These are phyloP conservation scores for Colletotrichum sp. DNA, from an alignment of 2,329 filamentous ascomycete genomes.

Conservation along the genomic window DNA sequence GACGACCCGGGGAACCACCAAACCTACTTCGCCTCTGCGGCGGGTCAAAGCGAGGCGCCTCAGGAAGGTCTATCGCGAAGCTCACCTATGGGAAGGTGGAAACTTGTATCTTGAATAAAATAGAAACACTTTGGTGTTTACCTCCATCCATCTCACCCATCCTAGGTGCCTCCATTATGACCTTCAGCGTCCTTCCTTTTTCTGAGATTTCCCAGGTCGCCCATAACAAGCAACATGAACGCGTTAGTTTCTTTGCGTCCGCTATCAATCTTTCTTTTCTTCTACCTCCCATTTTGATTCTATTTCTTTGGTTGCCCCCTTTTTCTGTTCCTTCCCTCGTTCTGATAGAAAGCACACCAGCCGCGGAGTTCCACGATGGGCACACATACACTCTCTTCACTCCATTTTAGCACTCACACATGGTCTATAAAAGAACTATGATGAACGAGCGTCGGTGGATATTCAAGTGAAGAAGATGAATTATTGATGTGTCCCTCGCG, in stretches of 20 bases:
- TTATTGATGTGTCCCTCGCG: not conserved
- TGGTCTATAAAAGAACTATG: too few relatives aligned
- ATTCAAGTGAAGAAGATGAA: not conserved
- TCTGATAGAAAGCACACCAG: not conserved
- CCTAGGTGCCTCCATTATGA: not conserved
- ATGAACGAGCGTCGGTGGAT: too few relatives aligned
- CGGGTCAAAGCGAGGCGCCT: not conserved
- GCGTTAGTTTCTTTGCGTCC: not conserved
- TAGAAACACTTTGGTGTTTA: not conserved
- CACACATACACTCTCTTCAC: not conserved
- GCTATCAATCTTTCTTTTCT: accelerated
- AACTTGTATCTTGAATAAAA: not conserved
- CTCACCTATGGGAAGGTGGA: accelerated
- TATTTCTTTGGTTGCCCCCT: accelerated
- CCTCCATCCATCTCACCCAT: not conserved
- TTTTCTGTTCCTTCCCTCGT: not conserved
- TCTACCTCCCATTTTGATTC: accelerated
- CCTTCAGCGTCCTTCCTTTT: not conserved
- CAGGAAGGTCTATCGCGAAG: not conserved
- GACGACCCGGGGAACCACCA: not conserved
- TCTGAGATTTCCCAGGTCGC: not conserved
- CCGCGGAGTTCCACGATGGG: not conserved
- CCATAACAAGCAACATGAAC: not conserved
- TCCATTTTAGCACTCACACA: too few relatives aligned
- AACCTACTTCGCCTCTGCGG: not conserved